These are phyloP conservation scores for Macrophomina phaseolina DNA, from an alignment of 2,329 filamentous ascomycete genomes.

Conservation along the genomic window DNA sequence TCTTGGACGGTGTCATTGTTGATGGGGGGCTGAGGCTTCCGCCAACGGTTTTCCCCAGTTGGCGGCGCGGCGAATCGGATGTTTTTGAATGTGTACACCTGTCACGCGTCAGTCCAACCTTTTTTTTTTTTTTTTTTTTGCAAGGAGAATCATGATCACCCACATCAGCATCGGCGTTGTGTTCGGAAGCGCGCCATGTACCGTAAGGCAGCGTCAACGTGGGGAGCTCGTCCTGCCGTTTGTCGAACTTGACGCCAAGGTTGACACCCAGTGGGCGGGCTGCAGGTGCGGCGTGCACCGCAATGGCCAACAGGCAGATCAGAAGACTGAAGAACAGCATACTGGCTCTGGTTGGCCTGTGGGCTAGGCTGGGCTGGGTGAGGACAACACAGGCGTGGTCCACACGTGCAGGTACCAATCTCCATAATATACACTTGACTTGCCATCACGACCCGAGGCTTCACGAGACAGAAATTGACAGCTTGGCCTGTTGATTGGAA, in stretches of 20 bases:
- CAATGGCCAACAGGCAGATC: conserved; percentile 2
- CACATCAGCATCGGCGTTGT: conserved; percentile 25
- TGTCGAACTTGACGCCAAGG: conserved; percentile 19
- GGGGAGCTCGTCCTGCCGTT: conserved; percentile 23
- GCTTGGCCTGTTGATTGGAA: background rate
- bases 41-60: conserved; percentile 37
- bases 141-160: background rate
- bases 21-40: conserved; percentile 28
- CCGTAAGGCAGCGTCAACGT: conserved; percentile 25
- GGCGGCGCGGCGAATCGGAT: conserved; percentile 43
- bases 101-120: background rate
- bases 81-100: conserved; percentile 32
- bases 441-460: conserved; percentile 1
- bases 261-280: conserved; percentile 5
- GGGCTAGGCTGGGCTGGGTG: background rate
- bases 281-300: conserved; percentile 8
- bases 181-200: conserved; percentile 17
- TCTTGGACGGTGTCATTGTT: conserved; percentile 25
- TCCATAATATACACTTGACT: conserved; percentile 12
- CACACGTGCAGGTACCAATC: conserved; percentile 2
- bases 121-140: background rate
- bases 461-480: background rate
- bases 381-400: background rate
- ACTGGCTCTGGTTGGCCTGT: background rate
- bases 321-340: conserved; percentile 11